Conservation (phyloP, 1,139 yeast species). For the Hemisphaericaspora subhashii region DNA sequence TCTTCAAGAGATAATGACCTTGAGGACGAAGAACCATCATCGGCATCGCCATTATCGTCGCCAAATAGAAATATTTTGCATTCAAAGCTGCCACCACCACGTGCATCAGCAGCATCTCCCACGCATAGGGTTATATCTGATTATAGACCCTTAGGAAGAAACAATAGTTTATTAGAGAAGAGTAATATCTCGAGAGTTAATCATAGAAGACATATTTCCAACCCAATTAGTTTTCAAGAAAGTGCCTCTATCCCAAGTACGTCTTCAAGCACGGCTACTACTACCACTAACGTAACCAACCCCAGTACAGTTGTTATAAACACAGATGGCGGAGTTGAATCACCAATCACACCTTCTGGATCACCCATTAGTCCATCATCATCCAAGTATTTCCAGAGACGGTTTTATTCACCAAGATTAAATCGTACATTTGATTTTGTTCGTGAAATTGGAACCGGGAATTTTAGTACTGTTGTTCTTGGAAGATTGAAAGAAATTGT, state of each 20-base stretch:
- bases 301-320: too few species aligned
- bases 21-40: not conserved
- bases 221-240: slow-evolving; percentile 19
- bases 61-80: slow-evolving; percentile 10
- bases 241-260: slow-evolving; percentile 8
- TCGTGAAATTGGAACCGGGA: slow-evolving; percentile 54
- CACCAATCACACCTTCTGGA: slow-evolving; percentile 14
- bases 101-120: slow-evolving; percentile 2
- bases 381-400: slow-evolving; percentile 12
- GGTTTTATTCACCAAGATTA: slow-evolving; percentile 17
- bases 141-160: slow-evolving; percentile 32
- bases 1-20: not conserved
- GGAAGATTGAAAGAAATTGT: slow-evolving; percentile 24
- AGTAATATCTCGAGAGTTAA: too few species aligned
- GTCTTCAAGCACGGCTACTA: slow-evolving; percentile 8
- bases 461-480: slow-evolving; percentile 57
- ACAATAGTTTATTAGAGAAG: slow-evolving; percentile 20
- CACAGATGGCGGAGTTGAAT: slow-evolving; percentile 4
- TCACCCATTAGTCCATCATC: slow-evolving; percentile 9
- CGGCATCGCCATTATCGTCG: slow-evolving; percentile 5
- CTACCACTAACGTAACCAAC: slow-evolving; percentile 12
- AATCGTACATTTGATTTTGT: slow-evolving; percentile 22
- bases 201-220: slow-evolving; percentile 24
- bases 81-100: slow-evolving; percentile 1
- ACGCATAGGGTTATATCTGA: slow-evolving; percentile 33